Percentiles rank a stretch among this genome's conserved stretches.
phyloP scores from a whole-genome alignment of 495 filamentous ascomycete species.

The Durotheca rogersii region DNA sequence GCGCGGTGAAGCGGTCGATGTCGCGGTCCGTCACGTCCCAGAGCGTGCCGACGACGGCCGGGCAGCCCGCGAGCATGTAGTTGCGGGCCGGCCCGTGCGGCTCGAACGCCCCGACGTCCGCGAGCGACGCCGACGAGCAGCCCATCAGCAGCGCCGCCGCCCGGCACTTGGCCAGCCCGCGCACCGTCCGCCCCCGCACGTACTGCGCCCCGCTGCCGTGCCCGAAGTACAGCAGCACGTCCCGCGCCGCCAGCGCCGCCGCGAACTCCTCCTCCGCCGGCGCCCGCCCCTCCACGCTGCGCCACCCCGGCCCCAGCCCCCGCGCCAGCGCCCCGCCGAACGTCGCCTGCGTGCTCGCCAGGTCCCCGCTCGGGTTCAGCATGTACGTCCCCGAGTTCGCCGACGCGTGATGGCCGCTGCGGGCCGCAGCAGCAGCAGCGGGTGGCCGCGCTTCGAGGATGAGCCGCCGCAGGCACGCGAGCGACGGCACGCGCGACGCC shows the following conservation, averaged over 20 bases:
- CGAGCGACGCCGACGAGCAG: conserved; percentile 75
- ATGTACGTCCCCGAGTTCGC: conserved; percentile 72
- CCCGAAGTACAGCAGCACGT: conserved; percentile 88
- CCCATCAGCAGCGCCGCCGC: conserved; percentile 85
- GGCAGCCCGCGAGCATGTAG: conserved; percentile 82
- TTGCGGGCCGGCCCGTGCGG: conserved; percentile 85
- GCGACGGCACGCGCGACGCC: conserved; percentile 79
- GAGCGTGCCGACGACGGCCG: conserved; percentile 82
- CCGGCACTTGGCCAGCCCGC: conserved; percentile 66
- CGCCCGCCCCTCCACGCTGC: conserved; percentile 59
- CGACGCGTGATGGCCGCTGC: conserved; percentile 60
- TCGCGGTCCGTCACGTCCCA: conserved; percentile 99
- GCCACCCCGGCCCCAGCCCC: conserved; percentile 59
- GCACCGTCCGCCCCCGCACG: conserved; percentile 76
- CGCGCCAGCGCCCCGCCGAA: conserved; percentile 65
- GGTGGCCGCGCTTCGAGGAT: conserved; percentile 39
- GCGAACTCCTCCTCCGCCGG: conserved; percentile 80
- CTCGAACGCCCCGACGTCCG: conserved; percentile 83
- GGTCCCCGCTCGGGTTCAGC: conserved; percentile 82
- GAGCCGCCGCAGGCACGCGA: conserved; percentile 69
- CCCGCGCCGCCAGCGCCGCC: conserved; percentile 55
- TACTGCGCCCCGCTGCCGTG: conserved; percentile 96
- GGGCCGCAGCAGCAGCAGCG: no score
- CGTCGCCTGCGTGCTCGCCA: conserved; percentile 72
- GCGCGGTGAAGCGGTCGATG: conserved; percentile 84